Percentiles rank a stretch among this genome's conserved stretches.
Evolutionary conservation across 768 basidiomycete genomes (phyloP).

Genomic region (Paxillus ammoniavirescens): DNA sequence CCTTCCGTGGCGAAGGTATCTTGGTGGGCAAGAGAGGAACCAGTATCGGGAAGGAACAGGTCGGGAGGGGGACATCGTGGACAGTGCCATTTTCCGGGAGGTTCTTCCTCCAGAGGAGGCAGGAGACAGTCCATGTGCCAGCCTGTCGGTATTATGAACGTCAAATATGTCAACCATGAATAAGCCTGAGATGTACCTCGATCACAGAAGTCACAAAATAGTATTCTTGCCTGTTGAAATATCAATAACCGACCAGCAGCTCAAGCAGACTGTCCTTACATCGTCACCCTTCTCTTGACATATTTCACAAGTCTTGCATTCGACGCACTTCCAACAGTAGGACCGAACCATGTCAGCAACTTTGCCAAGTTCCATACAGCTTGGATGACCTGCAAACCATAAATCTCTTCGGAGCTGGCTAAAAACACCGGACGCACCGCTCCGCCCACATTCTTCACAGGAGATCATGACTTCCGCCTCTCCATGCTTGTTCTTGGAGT

Average conservation of each 20-base stretch:
- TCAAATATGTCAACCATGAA: constrained; percentile 7
- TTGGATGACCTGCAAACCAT: constrained; percentile 68
- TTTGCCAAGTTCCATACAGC: constrained; percentile 67
- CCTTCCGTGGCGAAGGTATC: constrained; percentile 44
- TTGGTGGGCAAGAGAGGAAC: constrained; percentile 21
- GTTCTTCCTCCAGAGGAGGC: constrained; percentile 69
- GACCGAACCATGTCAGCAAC: constrained; percentile 60
- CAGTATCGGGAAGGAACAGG: constrained; percentile 6
- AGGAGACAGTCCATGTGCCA: constrained; percentile 83
- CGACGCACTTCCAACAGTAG: constrained; percentile 86
- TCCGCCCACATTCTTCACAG: constrained; percentile 81
- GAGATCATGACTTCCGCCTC: constrained; percentile 69
- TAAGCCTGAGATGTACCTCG: constrained; percentile 50
- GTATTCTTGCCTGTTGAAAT: constrained; percentile 58
- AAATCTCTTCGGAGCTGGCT: background rate
- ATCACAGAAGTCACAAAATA: constrained; percentile 95
- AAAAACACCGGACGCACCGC: constrained; percentile 49
- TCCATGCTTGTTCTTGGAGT: constrained; percentile 53
- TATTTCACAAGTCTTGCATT: constrained; percentile 91
- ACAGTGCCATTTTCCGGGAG: constrained; percentile 79
- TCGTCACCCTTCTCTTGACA: constrained; percentile 86
- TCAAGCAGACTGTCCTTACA: constrained; percentile 48
- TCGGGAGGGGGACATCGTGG: constrained; percentile 52
- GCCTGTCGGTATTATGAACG: constrained; percentile 38
- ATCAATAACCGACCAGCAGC: constrained; percentile 20